Base-by-base conservation (phyloP, 2,329 filamentous ascomycete genomes). In the Colletotrichum trifolii region DNA sequence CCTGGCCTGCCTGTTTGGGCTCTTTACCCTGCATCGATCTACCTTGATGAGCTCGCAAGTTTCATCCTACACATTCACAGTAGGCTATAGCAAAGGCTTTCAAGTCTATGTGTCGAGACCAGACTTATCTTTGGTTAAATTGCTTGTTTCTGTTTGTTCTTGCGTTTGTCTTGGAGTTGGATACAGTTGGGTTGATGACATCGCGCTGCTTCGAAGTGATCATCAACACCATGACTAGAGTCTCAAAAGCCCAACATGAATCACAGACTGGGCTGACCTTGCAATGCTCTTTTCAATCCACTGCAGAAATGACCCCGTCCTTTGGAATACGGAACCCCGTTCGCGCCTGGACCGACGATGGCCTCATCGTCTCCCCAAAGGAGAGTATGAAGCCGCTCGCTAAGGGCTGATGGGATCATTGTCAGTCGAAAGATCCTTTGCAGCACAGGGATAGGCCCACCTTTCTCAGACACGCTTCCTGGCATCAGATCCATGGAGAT, bases 21-120 rank as follows among this genome's bases (percentile, higher is more conserved):
- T 13, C 17, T 12, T 17, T 45, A 60, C 60, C 55, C 48, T 59
- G 54, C 47, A 63, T 48, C 60, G 47, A 63, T 58, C 35, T 58
- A 25, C 40, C 61, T 13, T 58, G 45, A 60, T 25, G 48, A 11
- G 36, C 7, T 43, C 6, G 4, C 15, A 12, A 10, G 38, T 34
- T 47, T 60, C 34, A 17, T n/a, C 36, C 50, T 33, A 42, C 13
- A 25, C 17, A n/a, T 34, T 4, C 1, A 45, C n/a, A 35, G 25
- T 8, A 12, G 34, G 34, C 11, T 11, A 5, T 10, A 39, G 13
- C 36, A 38, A 10, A 5, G 25, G 25, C 25, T 25, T 0, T 25
- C 4, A 5, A 25, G 25, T 25, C 25, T 25, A 1, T 25, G 25
- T 5, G 25, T 25, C 25, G 25, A 25, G 25, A 25, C 25, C 25